Evolutionary conservation across 345 rosid species (phyloP).

Genomic region (Kandelia obovata): DNA sequence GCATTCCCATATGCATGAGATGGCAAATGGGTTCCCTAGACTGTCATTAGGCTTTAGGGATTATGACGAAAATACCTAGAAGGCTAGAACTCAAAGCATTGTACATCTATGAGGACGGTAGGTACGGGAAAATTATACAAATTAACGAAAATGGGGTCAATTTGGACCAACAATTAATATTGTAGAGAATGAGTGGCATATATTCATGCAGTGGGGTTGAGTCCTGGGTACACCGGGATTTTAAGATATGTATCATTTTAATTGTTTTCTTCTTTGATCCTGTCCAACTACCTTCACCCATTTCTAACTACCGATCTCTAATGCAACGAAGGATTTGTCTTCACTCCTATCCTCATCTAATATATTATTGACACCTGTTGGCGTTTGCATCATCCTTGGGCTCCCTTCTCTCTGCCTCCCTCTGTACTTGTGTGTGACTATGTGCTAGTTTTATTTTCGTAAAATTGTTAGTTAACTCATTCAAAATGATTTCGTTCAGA

Average conservation of each 20-base stretch:
- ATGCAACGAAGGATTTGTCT: conserved; percentile 39
- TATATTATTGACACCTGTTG: conserved; percentile 18
- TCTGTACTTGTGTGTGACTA: not conserved
- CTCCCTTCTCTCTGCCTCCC: not conserved
- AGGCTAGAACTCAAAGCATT: not conserved
- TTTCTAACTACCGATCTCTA: conserved; percentile 70
- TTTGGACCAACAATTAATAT: not conserved
- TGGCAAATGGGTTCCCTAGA: conserved; percentile 1
- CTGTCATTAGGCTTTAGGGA: conserved; percentile 2
- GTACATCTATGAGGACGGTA: not conserved
- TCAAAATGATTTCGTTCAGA: not conserved
- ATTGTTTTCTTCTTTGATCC: conserved; percentile 29
- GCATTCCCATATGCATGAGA: conserved; percentile 1
- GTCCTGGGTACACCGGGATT: conserved; percentile 40
- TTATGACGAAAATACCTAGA: conserved; percentile 17
- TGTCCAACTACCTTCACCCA: conserved; percentile 97
- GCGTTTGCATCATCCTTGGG: conserved; percentile 9
- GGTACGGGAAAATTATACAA: too few relatives aligned
- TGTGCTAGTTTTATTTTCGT: not conserved
- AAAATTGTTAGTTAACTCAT: not conserved
- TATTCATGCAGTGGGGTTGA: conserved; percentile 42
- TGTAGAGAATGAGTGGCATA: conserved; percentile 12
- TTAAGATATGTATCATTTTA: conserved; percentile 7
- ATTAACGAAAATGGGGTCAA: not conserved
- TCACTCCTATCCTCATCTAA: conserved; percentile 8